Conservation (phyloP, 2,329 filamentous ascomycete genomes). For the Penicillium hordei region DNA sequence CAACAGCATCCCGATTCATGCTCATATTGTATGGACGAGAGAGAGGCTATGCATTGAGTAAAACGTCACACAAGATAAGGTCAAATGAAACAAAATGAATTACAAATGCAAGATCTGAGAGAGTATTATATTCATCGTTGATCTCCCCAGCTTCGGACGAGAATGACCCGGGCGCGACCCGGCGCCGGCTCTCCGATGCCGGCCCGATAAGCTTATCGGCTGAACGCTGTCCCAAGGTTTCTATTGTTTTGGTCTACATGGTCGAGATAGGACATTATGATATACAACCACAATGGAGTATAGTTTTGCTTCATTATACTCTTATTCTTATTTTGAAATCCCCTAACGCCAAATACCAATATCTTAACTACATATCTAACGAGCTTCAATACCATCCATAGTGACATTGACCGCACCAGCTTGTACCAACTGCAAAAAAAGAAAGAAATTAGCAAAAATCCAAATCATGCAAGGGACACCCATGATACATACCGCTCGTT, state of each 20-base stretch:
- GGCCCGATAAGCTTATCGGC: slow-evolving; percentile 21
- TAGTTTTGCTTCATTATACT: neutral
- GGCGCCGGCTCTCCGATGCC: slow-evolving; percentile 31
- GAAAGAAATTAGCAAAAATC: slow-evolving; percentile 14
- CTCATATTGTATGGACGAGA: slow-evolving; percentile 9
- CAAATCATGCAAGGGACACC: neutral
- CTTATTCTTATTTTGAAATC: slow-evolving; percentile 9
- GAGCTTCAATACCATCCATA: slow-evolving; percentile 77
- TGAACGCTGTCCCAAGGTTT: slow-evolving; percentile 7
- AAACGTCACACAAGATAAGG: neutral
- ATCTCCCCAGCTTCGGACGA: slow-evolving; percentile 24
- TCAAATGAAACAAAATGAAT: slow-evolving; percentile 19
- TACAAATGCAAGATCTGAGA: slow-evolving; percentile 14
- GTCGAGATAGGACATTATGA: neutral
- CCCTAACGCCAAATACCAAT: slow-evolving; percentile 16
- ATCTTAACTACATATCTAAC: slow-evolving; percentile 3
- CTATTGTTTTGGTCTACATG: neutral
- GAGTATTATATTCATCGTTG: neutral
- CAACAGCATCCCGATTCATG: slow-evolving; percentile 34
- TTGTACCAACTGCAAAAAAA: slow-evolving; percentile 70
- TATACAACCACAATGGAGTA: neutral
- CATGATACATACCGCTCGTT: slow-evolving; percentile 71
- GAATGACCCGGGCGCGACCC: slow-evolving; percentile 26
- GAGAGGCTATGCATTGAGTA: neutral
- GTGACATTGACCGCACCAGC: slow-evolving; percentile 88